Conservation (phyloP, 2,329 filamentous ascomycete species). For the Aspergillus sp. region DNA sequence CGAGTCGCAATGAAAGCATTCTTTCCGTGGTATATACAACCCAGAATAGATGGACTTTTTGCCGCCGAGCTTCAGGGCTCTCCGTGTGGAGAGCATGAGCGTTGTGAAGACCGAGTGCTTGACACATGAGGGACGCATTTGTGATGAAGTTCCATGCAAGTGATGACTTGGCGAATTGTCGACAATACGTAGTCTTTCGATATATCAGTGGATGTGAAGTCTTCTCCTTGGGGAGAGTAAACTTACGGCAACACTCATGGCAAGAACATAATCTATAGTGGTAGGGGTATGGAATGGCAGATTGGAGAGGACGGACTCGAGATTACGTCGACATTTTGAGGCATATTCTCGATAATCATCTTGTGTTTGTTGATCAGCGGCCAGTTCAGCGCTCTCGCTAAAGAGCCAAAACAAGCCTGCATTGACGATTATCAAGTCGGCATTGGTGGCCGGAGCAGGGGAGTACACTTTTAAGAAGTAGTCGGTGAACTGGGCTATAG, state of each 20-base stretch:
- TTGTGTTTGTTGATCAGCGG: neutral
- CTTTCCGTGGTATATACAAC: neutral
- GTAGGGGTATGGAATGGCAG: neutral
- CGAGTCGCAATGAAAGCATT: neutral
- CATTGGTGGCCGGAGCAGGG: neutral
- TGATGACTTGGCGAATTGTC: neutral
- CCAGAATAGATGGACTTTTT: neutral
- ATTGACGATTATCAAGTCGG: neutral
- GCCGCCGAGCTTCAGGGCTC: neutral
- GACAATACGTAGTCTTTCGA: neutral
- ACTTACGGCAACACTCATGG: neutral
- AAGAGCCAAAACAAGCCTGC: neutral
- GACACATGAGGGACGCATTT: neutral
- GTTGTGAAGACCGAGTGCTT: neutral
- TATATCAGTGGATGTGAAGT: neutral
- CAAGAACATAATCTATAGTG: neutral
- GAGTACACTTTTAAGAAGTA: neutral
- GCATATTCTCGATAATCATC: neutral
- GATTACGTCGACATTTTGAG: neutral
- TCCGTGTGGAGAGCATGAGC: neutral
- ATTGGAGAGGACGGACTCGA: neutral
- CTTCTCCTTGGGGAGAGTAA: neutral
- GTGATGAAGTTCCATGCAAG: neutral
- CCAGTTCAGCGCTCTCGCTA: neutral
- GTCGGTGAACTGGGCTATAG: neutral